A percentile compares a stretch with the other conserved stretches of the same genome.
phyloP scores from a whole-genome alignment of 208 protist species.

The Crithidia expoeki region DNA sequence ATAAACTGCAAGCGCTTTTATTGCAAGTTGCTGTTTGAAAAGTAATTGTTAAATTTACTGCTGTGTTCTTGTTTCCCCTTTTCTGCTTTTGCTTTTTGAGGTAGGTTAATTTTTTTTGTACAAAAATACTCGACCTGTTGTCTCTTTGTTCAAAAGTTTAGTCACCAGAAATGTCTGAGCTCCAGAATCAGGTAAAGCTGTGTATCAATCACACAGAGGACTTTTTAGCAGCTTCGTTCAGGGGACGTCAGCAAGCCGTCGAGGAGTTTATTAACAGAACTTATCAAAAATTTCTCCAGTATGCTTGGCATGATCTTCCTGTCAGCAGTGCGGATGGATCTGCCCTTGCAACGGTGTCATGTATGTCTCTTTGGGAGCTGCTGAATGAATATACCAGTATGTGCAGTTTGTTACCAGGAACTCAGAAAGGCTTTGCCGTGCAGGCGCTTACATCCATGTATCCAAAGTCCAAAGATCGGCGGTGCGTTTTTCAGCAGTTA shows the following conservation, averaged over 20 bases:
- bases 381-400: constrained; percentile 57
- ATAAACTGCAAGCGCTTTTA: too few relatives aligned
- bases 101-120: too few relatives aligned
- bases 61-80: too few relatives aligned
- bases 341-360: constrained; percentile 70
- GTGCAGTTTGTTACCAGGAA: constrained; percentile 22
- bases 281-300: constrained; percentile 24
- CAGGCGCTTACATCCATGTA: constrained; percentile 65
- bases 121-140: too few relatives aligned
- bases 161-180: constrained; percentile 24
- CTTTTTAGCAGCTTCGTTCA: constrained; percentile 5
- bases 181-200: constrained; percentile 30
- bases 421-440: constrained; percentile 48
- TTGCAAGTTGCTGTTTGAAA: too few relatives aligned
- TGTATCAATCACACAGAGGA: constrained; percentile 31
- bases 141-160: too few relatives aligned
- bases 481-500: constrained; percentile 74
- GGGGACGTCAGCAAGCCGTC: neutral
- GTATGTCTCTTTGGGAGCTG: constrained; percentile 85
- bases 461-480: constrained; percentile 77
- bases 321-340: constrained; percentile 49
- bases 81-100: too few relatives aligned
- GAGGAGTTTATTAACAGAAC: neutral
- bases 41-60: too few relatives aligned
- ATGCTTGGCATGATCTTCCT: constrained; percentile 47